Conservation (phyloP, 305 asterid genomes). For the Fraxinus greggii region DNA sequence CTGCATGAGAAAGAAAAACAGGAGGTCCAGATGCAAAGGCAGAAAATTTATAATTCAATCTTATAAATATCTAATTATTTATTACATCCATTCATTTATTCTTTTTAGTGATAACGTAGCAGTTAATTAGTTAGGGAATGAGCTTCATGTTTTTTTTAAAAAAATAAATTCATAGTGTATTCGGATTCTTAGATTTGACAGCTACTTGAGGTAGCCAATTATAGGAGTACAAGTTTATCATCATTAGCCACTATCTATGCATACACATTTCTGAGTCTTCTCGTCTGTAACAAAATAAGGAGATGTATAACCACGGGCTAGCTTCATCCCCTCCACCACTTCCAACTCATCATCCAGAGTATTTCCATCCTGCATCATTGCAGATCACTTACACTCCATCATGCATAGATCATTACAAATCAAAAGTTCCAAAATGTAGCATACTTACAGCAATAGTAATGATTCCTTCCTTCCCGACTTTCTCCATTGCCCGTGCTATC, state of each 20-base stretch:
- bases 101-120: background rate
- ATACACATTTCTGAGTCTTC: constrained; percentile 74
- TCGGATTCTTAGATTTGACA: background rate
- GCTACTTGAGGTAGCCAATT: constrained; percentile 13
- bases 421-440: constrained; percentile 22
- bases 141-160: background rate
- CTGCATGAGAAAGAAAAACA: background rate
- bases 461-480: constrained; percentile 93
- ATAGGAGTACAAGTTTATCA: constrained; percentile 1
- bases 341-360: constrained; percentile 81
- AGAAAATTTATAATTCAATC: background rate
- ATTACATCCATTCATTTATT: background rate
- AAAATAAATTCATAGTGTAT: background rate
- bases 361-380: constrained; percentile 63
- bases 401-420: constrained; percentile 3
- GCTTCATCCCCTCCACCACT: constrained; percentile 96
- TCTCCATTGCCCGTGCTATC: constrained; percentile 88
- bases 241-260: constrained; percentile 30
- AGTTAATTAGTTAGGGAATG: background rate
- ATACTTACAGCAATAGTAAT: constrained; percentile 71
- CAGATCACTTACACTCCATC: constrained; percentile 13
- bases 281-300: constrained; percentile 76
- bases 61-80: background rate
- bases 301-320: constrained; percentile 82
- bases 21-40: background rate